phyloP scores from a whole-genome alignment of 208 protist species.

The Leishmania gerbilli region DNA sequence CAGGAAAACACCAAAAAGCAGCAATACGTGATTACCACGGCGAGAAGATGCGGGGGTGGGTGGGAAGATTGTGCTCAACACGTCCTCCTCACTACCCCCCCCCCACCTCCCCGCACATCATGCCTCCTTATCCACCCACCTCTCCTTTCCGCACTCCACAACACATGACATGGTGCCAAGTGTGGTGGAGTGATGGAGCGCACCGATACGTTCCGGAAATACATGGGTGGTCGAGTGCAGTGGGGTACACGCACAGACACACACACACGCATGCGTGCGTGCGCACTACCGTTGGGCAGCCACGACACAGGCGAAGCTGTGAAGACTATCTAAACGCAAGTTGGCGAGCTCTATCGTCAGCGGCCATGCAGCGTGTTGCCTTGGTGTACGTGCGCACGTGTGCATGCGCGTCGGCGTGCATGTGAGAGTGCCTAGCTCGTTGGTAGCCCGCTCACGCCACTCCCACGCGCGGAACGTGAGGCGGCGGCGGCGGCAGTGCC shows the following conservation, averaged over 20 bases:
- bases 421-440: constrained; percentile 19
- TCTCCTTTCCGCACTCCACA: neutral
- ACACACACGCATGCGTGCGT: neutral
- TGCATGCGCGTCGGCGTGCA: neutral
- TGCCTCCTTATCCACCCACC: neutral
- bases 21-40: neutral
- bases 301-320: too few species aligned
- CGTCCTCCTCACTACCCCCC: neutral
- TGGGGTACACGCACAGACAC: constrained; percentile 6
- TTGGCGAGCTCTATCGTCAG: neutral
- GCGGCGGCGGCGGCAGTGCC: constrained; percentile 1
- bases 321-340: neutral
- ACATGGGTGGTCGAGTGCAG: neutral
- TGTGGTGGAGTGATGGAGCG: neutral
- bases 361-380: neutral
- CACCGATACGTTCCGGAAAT: neutral
- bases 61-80: neutral
- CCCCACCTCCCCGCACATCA: neutral
- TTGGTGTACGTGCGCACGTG: neutral
- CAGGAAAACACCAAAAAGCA: neutral
- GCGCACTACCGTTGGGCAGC: neutral
- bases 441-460: neutral
- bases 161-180: neutral
- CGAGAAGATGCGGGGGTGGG: neutral
- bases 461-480: neutral